phyloP scores from a whole-genome alignment of 306 rosid genomes.

The Cicer arietinum region DNA sequence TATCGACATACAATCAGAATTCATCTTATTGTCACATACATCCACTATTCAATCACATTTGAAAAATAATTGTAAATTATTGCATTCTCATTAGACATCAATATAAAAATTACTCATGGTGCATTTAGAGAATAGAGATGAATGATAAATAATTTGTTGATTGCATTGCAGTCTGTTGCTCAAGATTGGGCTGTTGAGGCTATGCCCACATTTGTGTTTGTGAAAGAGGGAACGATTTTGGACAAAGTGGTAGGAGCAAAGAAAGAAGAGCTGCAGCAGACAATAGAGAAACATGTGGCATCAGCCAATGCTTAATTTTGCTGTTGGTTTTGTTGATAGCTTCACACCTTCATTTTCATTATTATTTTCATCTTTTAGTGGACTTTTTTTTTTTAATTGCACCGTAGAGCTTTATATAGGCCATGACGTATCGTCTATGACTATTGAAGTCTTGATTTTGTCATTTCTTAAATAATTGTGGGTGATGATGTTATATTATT shows the following conservation, averaged over 20 bases:
- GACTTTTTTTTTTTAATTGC: slow-evolving; percentile 21
- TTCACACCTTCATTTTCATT: slow-evolving; percentile 24
- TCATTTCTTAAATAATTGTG: slow-evolving; percentile 33
- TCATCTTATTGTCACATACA: not conserved
- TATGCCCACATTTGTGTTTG: slow-evolving; percentile 91
- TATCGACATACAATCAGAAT: not conserved
- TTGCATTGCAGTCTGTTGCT: slow-evolving; percentile 74
- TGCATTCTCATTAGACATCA: not conserved
- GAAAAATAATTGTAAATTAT: not conserved
- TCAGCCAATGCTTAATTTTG: slow-evolving; percentile 55
- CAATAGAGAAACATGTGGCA: slow-evolving; percentile 59
- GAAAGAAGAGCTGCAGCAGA: slow-evolving; percentile 81
- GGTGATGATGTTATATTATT: slow-evolving; percentile 1
- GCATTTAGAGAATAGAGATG: not conserved
- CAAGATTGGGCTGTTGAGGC: slow-evolving; percentile 96
- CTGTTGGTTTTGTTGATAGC: not conserved
- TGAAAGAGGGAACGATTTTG: slow-evolving; percentile 81
- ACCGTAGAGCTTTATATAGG: slow-evolving; percentile 17
- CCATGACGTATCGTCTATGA: no score
- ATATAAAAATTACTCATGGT: not conserved
- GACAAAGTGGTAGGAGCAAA: slow-evolving; percentile 89
- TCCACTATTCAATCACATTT: not conserved
- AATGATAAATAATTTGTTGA: slow-evolving; percentile 6
- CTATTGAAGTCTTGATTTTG: not conserved
- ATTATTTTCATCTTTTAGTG: slow-evolving; percentile 25